These are phyloP conservation scores for Chlorella sp. DNA, from an alignment of 139 green algal genomes.

Conservation along the genomic window DNA sequence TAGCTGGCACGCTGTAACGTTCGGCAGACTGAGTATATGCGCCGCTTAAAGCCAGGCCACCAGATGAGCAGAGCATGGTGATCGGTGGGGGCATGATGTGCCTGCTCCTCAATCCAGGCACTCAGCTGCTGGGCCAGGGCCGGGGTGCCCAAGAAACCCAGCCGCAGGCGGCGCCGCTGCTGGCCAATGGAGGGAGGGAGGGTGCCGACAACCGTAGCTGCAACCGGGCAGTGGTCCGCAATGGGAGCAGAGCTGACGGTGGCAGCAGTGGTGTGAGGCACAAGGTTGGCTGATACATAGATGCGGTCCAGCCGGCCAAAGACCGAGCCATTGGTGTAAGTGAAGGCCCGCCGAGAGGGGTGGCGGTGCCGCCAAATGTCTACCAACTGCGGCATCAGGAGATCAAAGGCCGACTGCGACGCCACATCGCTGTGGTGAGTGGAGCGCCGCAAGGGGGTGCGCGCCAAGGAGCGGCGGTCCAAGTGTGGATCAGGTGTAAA, in stretches of 20 bases:
- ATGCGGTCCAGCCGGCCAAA: background rate
- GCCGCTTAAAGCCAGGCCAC: no score
- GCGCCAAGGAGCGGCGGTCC: no score
- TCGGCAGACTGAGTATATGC: no score
- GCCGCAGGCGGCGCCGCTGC: conserved; percentile 1
- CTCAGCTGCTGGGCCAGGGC: background rate
- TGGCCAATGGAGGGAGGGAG: background rate
- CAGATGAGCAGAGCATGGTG: no score
- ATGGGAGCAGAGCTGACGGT: background rate
- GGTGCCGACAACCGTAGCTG: background rate
- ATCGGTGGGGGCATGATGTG: background rate
- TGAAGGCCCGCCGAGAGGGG: no score
- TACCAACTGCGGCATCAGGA: background rate
- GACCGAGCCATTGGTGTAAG: no score
- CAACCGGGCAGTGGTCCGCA: background rate
- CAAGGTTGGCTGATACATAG: background rate
- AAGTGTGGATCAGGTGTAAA: no score
- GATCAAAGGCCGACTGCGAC: background rate
- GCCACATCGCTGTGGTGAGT: no score
- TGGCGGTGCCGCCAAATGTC: background rate
- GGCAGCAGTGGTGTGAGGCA: background rate
- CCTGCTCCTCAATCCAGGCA: background rate
- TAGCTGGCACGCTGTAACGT: no score
- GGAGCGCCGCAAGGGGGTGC: no score
- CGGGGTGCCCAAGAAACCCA: background rate